A percentile compares a stretch with the other conserved stretches of the same genome.
Conservation (phyloP, 331 rosid genomes). For the Acacia pycnantha region DNA sequence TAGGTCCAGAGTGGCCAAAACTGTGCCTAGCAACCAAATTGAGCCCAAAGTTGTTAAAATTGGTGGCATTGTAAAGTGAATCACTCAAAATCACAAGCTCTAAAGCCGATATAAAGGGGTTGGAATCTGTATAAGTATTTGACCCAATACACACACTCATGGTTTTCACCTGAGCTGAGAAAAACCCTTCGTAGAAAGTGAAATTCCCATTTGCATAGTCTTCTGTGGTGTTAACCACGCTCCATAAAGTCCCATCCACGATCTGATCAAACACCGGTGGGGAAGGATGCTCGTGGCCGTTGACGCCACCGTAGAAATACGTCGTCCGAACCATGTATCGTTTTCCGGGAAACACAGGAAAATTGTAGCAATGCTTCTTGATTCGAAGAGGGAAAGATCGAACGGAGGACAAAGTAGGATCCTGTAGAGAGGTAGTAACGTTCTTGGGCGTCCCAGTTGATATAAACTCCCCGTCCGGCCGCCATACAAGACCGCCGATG, state of each 20-base stretch:
- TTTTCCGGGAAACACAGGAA: slow-evolving; percentile 50
- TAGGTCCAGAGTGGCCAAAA: slow-evolving; percentile 70
- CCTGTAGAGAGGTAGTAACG: slow-evolving; percentile 28
- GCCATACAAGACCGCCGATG: slow-evolving; percentile 52
- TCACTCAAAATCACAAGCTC: slow-evolving; percentile 56
- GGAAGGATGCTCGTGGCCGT: slow-evolving; percentile 40
- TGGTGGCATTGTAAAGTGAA: slow-evolving; percentile 75
- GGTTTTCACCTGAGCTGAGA: slow-evolving; percentile 58
- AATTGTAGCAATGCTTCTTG: slow-evolving; percentile 62
- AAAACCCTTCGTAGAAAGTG: slow-evolving; percentile 69
- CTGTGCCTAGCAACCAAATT: slow-evolving; percentile 55
- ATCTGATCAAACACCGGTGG: slow-evolving; percentile 94
- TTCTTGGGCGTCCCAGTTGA: slow-evolving; percentile 50
- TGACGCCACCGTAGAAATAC: slow-evolving; percentile 71
- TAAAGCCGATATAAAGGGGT: slow-evolving; percentile 86
- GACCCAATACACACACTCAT: slow-evolving; percentile 74
- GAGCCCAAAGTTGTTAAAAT: slow-evolving; percentile 51
- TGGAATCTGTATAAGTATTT: slow-evolving; percentile 66
- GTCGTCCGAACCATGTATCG: slow-evolving; percentile 70
- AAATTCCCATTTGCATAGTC: slow-evolving; percentile 44
- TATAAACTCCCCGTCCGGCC: slow-evolving; percentile 50
- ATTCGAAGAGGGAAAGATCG: slow-evolving; percentile 58
- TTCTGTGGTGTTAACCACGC: slow-evolving; percentile 67
- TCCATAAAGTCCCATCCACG: slow-evolving; percentile 85
- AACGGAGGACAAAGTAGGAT: slow-evolving; percentile 56